Conservation (phyloP, 2,329 filamentous ascomycete species). For the Tothia fuscella region DNA sequence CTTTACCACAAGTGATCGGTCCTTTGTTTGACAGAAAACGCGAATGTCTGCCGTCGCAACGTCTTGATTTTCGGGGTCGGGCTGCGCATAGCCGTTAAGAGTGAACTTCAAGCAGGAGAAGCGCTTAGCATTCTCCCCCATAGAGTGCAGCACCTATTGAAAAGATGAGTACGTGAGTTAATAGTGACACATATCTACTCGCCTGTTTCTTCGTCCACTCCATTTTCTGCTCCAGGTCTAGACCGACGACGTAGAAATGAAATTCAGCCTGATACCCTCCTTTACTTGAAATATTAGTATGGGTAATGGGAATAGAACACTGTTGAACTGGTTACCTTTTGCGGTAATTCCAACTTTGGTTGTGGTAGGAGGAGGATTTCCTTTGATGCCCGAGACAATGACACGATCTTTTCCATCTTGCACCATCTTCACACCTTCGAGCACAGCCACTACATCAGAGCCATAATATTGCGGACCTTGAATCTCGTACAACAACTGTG, state of each 20-base stretch:
- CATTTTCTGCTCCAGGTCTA: slow-evolving; percentile 20
- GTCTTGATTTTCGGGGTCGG: slow-evolving; percentile 12
- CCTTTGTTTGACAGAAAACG: slow-evolving; percentile 9
- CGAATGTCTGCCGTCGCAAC: slow-evolving; percentile 18
- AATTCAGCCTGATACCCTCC: slow-evolving; percentile 14
- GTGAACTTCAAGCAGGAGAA: slow-evolving; percentile 11
- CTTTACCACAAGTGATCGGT: slow-evolving; percentile 5
- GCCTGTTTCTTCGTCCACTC: slow-evolving; percentile 18
- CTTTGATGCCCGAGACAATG: slow-evolving; percentile 5
- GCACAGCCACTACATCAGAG: slow-evolving; percentile 21
- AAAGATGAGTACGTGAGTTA: too few species aligned
- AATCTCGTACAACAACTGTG: slow-evolving; percentile 28
- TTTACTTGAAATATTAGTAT: too few species aligned
- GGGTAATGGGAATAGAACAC: too few species aligned
- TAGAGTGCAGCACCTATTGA: slow-evolving; percentile 13
- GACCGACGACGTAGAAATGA: slow-evolving; percentile 16
- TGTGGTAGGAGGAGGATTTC: slow-evolving; percentile 7
- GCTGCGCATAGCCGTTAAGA: slow-evolving; percentile 10
- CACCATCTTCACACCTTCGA: slow-evolving; percentile 16
- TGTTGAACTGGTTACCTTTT: slow-evolving; percentile 29
- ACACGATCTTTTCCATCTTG: slow-evolving; percentile 7
- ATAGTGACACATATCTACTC: too few species aligned
- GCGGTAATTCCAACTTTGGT: slow-evolving; percentile 17
- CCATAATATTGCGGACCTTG: slow-evolving; percentile 26
- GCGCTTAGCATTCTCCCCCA: slow-evolving; percentile 9